Percentiles rank a stretch among this genome's conserved stretches.
phyloP scores from a whole-genome alignment of 495 filamentous ascomycete genomes.

The Penicillium crystallinum region DNA sequence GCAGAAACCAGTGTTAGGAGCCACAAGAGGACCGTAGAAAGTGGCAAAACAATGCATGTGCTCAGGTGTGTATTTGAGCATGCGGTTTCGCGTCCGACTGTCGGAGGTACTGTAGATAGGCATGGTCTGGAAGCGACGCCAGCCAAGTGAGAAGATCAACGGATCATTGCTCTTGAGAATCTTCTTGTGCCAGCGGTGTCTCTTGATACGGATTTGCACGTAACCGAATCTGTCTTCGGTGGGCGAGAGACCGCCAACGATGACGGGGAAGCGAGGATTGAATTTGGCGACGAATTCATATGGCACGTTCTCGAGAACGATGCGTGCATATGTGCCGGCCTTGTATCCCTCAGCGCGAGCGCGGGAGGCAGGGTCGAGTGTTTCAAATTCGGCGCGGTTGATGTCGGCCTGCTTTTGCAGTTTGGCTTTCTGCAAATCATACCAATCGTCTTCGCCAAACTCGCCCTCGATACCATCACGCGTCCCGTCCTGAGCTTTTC shows the following conservation, averaged over 20 bases:
- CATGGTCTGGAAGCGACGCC: constrained; percentile 88
- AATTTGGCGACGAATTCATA: constrained; percentile 90
- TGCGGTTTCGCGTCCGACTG: constrained; percentile 84
- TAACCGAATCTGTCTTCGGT: constrained; percentile 95
- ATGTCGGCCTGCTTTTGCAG: constrained; percentile 92
- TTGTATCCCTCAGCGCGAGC: constrained; percentile 80
- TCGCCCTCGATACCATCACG: constrained; percentile 58
- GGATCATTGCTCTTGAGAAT: constrained; percentile 97
- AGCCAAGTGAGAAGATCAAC: constrained; percentile 95
- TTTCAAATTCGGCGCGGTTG: constrained; percentile 87
- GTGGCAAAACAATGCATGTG: constrained; percentile 98
- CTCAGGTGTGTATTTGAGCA: constrained; percentile 96
- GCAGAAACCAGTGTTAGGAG: constrained; percentile 92
- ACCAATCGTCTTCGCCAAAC: constrained; percentile 98
- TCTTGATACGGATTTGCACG: constrained; percentile 91
- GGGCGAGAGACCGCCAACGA: constrained; percentile 82
- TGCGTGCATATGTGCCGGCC: constrained; percentile 90
- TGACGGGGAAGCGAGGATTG: constrained; percentile 75
- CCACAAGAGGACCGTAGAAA: constrained; percentile 90
- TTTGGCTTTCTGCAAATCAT: constrained; percentile 90
- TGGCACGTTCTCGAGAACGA: constrained; percentile 81
- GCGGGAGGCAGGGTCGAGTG: constrained; percentile 73
- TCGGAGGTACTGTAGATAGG: constrained; percentile 94
- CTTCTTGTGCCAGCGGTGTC: constrained; percentile 98
- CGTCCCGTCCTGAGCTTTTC: constrained; percentile 72